Evolutionary conservation across 2,329 filamentous ascomycete genomes (phyloP).

Genomic region (Sporothrix protearum): DNA sequence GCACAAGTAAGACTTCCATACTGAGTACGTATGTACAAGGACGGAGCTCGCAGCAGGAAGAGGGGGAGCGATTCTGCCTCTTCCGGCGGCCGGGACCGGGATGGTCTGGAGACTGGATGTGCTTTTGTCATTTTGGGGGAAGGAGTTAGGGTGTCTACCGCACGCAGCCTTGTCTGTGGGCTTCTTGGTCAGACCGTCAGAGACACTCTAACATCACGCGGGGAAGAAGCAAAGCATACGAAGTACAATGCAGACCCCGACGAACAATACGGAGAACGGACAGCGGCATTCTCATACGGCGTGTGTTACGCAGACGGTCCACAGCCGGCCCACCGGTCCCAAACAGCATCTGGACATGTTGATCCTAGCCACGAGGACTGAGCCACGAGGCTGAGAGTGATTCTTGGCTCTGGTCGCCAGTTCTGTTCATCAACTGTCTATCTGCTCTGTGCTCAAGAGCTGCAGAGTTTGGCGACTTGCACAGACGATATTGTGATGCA

Average conservation of each 20-base stretch:
- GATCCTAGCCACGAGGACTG: constrained; percentile 4
- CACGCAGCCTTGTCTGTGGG: constrained; percentile 14
- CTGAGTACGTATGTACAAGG: not conserved
- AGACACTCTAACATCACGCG: not conserved
- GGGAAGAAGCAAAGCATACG: not conserved
- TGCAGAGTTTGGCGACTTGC: not conserved
- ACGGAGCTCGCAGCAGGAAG: not conserved
- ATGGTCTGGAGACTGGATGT: not conserved
- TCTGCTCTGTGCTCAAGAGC: not conserved
- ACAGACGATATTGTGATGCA: not conserved
- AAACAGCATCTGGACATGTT: not conserved
- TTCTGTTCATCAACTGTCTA: not conserved
- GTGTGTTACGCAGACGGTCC: not conserved
- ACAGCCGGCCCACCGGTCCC: not conserved
- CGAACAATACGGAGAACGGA: not conserved
- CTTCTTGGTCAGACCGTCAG: not conserved
- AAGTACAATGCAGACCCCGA: not conserved
- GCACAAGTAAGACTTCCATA: not conserved
- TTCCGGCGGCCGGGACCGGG: not conserved
- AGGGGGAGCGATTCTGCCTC: not conserved
- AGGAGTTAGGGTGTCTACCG: not conserved
- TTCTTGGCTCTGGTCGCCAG: not conserved
- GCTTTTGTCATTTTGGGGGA: not conserved
- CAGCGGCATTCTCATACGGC: not conserved
- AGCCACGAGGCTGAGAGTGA: not conserved